These are phyloP conservation scores for Glaciozyma martinii DNA, from an alignment of 768 basidiomycete species.

Conservation along the genomic window DNA sequence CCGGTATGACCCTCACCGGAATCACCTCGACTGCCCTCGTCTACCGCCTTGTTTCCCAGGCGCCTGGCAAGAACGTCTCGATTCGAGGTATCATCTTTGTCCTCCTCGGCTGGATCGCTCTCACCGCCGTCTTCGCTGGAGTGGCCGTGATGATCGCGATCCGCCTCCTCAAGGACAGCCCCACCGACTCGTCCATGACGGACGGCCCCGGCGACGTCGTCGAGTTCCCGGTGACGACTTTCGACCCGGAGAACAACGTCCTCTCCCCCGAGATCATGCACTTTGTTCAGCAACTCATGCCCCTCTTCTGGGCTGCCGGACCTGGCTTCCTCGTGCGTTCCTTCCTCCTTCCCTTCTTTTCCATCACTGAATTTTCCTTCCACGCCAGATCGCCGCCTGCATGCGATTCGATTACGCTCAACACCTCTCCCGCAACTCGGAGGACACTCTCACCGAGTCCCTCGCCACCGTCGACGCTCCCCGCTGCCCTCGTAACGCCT, in stretches of 20 bases:
- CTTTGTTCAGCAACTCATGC: background rate
- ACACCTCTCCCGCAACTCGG: background rate
- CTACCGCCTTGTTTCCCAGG: background rate
- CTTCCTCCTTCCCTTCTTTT: background rate
- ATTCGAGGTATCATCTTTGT: background rate
- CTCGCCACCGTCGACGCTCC: background rate
- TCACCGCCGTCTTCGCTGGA: background rate
- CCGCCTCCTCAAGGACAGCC: too few species aligned
- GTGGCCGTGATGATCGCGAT: background rate
- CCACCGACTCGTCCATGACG: too few species aligned
- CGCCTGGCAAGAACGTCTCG: background rate
- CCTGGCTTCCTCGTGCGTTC: background rate
- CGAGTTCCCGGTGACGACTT: background rate
- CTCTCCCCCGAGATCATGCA: background rate
- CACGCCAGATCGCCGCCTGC: background rate
- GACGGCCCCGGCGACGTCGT: background rate
- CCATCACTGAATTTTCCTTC: background rate
- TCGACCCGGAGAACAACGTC: background rate
- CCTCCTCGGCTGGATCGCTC: background rate
- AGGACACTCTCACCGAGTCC: background rate
- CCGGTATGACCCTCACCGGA: background rate
- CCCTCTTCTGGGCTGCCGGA: background rate
- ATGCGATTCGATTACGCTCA: background rate
- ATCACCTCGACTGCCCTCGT: background rate
- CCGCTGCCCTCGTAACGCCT: background rate